phyloP scores from a whole-genome alignment of 176 grass and related monocot species.

The Elymus sibiricus region DNA sequence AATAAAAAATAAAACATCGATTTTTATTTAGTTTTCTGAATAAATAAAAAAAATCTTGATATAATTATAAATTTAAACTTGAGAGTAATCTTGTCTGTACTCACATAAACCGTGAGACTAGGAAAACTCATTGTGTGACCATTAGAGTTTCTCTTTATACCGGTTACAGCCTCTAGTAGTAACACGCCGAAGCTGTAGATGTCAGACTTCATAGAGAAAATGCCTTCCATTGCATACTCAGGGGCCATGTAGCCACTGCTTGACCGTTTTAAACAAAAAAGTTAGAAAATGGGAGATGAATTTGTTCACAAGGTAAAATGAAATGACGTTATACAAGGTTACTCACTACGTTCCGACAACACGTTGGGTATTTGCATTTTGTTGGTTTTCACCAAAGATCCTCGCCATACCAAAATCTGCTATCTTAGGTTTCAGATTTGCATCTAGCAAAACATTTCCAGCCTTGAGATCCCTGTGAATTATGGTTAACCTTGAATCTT shows the following conservation, averaged over 20 bases:
- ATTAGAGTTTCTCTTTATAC: slow-evolving; percentile 32
- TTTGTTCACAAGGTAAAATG: background rate
- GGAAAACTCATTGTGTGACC: slow-evolving; percentile 3
- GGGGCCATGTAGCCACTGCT: slow-evolving; percentile 59
- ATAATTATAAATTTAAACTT: background rate
- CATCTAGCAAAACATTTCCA: slow-evolving; percentile 44
- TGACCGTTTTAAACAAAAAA: background rate
- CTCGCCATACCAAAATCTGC: slow-evolving; percentile 62
- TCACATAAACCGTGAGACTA: slow-evolving; percentile 35
- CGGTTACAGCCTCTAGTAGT: slow-evolving; percentile 39
- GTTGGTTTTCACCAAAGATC: slow-evolving; percentile 37
- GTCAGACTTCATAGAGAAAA: slow-evolving; percentile 51
- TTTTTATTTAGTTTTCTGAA: background rate
- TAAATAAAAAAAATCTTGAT: background rate
- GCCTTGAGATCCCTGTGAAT: slow-evolving; percentile 55
- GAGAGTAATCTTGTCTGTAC: background rate
- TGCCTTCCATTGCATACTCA: slow-evolving; percentile 58
- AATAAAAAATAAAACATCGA: background rate
- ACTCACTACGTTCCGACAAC: slow-evolving; percentile 54
- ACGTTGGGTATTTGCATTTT: slow-evolving; percentile 32
- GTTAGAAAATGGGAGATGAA: background rate
- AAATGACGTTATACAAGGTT: too few relatives aligned
- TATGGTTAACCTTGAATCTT: slow-evolving; percentile 46
- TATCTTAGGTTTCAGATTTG: slow-evolving; percentile 46
- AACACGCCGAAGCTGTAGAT: slow-evolving; percentile 56